A percentile compares a stretch with the other conserved stretches of the same genome.
These are phyloP conservation scores for Metschnikowia shivogae DNA, from an alignment of 805 yeast genomes.

Conservation along the genomic window DNA sequence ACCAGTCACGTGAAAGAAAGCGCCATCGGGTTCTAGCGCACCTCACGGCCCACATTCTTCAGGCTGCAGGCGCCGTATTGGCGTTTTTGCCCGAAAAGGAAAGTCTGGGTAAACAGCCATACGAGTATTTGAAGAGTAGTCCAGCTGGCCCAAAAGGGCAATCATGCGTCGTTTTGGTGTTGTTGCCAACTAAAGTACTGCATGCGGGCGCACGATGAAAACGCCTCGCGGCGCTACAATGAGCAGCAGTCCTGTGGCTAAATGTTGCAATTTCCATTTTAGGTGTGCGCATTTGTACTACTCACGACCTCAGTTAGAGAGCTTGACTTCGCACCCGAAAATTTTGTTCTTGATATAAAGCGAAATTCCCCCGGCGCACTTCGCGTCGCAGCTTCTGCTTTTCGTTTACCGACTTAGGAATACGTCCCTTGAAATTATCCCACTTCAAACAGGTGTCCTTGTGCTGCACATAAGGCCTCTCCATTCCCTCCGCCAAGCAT, in stretches of 20 bases:
- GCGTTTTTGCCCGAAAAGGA: no score
- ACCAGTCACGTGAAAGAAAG: no score
- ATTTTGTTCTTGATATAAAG: constrained; percentile 4
- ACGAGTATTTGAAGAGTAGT: no score
- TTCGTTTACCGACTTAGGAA: neutral
- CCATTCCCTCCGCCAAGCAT: no score
- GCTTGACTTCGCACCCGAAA: constrained; percentile 3
- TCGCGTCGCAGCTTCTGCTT: neutral
- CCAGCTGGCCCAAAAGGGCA: no score
- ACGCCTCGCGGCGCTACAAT: constrained; percentile 1
- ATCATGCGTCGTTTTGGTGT: neutral
- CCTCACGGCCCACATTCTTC: no score
- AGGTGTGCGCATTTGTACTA: neutral
- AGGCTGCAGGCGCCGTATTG: no score
- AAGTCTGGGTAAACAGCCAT: no score
- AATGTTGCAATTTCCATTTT: neutral
- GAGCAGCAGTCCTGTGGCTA: neutral
- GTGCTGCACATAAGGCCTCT: no score
- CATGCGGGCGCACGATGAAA: neutral
- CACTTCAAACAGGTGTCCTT: no score
- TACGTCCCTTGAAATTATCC: neutral
- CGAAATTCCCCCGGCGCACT: neutral
- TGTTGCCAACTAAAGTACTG: neutral
- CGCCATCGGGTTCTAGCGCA: no score
- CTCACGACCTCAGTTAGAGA: constrained; percentile 3